Conservation (phyloP, 345 rosid genomes). For the Cardamine resedifolia region DNA sequence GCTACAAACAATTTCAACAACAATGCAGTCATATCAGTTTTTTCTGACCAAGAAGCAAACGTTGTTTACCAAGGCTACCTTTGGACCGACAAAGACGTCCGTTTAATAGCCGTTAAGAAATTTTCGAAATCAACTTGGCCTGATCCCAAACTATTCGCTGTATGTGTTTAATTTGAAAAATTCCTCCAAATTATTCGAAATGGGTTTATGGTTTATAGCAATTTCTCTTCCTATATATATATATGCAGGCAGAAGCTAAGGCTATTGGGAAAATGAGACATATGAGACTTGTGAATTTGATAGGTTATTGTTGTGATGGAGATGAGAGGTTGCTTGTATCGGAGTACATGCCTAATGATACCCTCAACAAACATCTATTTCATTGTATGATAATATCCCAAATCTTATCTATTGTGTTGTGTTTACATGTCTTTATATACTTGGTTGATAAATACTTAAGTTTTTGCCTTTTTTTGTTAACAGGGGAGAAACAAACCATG, state of each 20-base stretch:
- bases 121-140: slow-evolving; percentile 85
- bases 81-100: slow-evolving; percentile 42
- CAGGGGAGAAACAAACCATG: slow-evolving; percentile 95
- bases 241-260: slow-evolving; percentile 82
- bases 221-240: neutral
- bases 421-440: neutral
- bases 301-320: slow-evolving; percentile 94
- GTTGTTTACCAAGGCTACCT: slow-evolving; percentile 77
- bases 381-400: slow-evolving; percentile 62
- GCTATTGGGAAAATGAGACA: slow-evolving; percentile 81
- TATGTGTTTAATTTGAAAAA: slow-evolving; percentile 28
- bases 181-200: neutral
- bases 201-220: neutral
- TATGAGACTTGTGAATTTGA: slow-evolving; percentile 72
- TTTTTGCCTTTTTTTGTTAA: neutral
- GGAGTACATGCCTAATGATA: slow-evolving; percentile 85
- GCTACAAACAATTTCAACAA: slow-evolving; percentile 84
- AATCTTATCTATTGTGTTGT: neutral
- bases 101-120: slow-evolving; percentile 79
- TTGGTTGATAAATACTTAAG: neutral
- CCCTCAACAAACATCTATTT: slow-evolving; percentile 79
- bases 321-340: slow-evolving; percentile 93
- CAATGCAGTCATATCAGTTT: slow-evolving; percentile 69
- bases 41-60: slow-evolving; percentile 79
- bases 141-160: slow-evolving; percentile 84